phyloP scores from a whole-genome alignment of 2,329 filamentous ascomycete species.

The Trichoderma sp. region DNA sequence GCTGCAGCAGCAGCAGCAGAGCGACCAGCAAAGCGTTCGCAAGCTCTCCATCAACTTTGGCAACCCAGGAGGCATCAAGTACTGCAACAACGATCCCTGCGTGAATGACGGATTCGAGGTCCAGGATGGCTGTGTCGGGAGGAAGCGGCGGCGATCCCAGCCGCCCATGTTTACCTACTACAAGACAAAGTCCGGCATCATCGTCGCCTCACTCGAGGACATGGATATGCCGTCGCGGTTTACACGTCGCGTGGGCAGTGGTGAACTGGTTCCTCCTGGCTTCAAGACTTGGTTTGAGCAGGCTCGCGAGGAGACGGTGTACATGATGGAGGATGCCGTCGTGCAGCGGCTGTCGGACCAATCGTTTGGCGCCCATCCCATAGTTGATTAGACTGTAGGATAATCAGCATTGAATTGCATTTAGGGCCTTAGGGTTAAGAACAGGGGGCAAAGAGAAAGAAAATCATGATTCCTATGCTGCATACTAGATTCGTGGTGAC shows the following conservation, averaged over 20 bases:
- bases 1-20: background rate
- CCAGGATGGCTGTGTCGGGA: slow-evolving; percentile 20
- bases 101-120: slow-evolving; percentile 24
- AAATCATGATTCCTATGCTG: background rate
- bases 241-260: slow-evolving; percentile 19
- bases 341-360: slow-evolving; percentile 20
- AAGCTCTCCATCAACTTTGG: slow-evolving; percentile 22
- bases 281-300: slow-evolving; percentile 20
- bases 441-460: background rate
- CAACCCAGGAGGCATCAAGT: slow-evolving; percentile 22
- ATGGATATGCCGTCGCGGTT: slow-evolving; percentile 19
- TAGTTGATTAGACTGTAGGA: background rate
- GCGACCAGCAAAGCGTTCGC: slow-evolving; percentile 4
- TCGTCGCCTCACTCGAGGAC: slow-evolving; percentile 18
- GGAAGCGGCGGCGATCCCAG: slow-evolving; percentile 18
- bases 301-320: slow-evolving; percentile 8
- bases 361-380: background rate
- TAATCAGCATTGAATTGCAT: background rate
- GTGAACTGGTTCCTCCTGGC: slow-evolving; percentile 14
- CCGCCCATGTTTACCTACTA: slow-evolving; percentile 22
- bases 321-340: slow-evolving; percentile 21
- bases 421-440: background rate
- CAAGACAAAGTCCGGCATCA: slow-evolving; percentile 22
- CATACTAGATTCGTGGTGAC: background rate
- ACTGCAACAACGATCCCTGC: slow-evolving; percentile 23